Evolutionary conservation across 306 rosid genomes (phyloP), one percentile per base, ranked within the genome.

Genomic region (Cicer chorassanicum): DNA sequence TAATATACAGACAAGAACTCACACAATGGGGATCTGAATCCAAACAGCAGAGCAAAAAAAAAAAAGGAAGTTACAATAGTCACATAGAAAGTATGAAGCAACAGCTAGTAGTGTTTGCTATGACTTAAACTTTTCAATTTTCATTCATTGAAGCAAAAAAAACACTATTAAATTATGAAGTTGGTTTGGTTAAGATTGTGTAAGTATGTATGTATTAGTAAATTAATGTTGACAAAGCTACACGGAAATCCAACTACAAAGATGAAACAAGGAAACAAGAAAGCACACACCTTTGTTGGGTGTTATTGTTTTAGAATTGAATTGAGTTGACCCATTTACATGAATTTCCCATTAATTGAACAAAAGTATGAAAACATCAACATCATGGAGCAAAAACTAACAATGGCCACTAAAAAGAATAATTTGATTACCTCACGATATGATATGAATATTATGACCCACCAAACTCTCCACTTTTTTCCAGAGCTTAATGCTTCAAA

Each of bases 401-500:
- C 71, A 78, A 82, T 71, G 80, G 74, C 82, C 92, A 82, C 81
- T 83, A 60, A 59, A 65, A 46, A 73, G 55, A 83, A 51, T 56
- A 63, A 59, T 51, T 62, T 56, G 66, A 60, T 36, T 53, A 9
- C 45, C 56, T 68, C 68, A 67, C 14, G 49, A 34, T 16, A 40
- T 15, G 76, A 48, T 57, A 44, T 60, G 66, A 60, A 57, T 11
- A 24, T 48, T 15, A 53, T 75, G 84, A 85, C 88, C 84, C 88
- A 86, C 87, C 77, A 74, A 46, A 21, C 14, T 78, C 79, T 84
- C 87, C 84, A 82, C 78, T 80, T 77, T 80, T 77, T 83, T 83
- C 87, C 79, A 65, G 85, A 77, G 56, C 54, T 42, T 42, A 42
- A 42, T 14, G 39, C 9, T 29, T 51, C 49, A 45, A 48, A 21